Percentiles rank a stretch among this genome's conserved stretches.
phyloP scores from a whole-genome alignment of 225 moss, liverwort and hornwort species.

The Physcomitrellopsis africana region DNA sequence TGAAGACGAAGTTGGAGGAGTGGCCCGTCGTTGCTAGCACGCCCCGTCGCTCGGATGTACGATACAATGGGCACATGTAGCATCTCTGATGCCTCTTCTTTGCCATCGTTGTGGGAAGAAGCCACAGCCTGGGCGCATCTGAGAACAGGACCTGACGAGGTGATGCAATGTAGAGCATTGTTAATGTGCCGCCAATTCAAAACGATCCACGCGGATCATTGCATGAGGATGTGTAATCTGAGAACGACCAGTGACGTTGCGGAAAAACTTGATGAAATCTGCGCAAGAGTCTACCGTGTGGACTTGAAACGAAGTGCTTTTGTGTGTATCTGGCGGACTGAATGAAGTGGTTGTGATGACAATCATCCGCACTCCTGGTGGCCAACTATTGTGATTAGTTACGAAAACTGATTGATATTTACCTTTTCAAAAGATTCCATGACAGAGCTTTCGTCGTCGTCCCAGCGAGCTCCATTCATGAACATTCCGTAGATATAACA shows the following conservation, averaged over 20 bases:
- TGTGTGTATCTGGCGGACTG: no score
- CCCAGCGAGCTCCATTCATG: constrained; percentile 85
- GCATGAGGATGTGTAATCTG: no score
- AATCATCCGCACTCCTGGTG: no score
- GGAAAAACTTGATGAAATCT: no score
- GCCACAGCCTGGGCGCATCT: constrained; percentile 73
- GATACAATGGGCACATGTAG: constrained; percentile 81
- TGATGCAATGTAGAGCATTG: background rate
- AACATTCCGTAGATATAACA: constrained; percentile 80
- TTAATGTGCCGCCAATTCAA: no score
- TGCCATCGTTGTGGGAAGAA: constrained; percentile 61
- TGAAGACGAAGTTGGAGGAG: constrained; percentile 84
- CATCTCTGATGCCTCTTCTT: constrained; percentile 50
- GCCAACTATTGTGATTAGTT: no score
- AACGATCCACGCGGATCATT: no score
- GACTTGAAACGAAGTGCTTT: no score
- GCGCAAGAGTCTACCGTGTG: no score
- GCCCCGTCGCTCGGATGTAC: constrained; percentile 72
- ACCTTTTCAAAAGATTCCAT: constrained; percentile 68
- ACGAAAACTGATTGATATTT: background rate
- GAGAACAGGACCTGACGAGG: constrained; percentile 56
- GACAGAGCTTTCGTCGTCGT: constrained; percentile 52
- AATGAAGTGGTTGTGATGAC: no score
- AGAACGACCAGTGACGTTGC: no score
- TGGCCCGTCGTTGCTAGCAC: constrained; percentile 85